Conservation (phyloP, 2,329 filamentous ascomycete species). For the Tolypocladium paradoxum region DNA sequence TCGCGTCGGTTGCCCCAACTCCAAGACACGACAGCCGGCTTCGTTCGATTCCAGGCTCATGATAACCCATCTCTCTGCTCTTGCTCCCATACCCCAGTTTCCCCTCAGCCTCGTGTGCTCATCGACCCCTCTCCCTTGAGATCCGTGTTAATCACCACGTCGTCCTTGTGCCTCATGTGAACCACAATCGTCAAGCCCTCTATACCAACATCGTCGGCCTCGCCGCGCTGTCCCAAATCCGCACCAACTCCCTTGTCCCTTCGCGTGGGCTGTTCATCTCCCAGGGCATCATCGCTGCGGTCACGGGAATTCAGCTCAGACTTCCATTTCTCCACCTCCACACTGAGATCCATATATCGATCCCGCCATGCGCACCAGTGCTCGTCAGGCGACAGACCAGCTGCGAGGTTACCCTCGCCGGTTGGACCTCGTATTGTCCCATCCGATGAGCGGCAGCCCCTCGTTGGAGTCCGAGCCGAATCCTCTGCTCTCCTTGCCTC, state of each 20-base stretch:
- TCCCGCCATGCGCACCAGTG: slow-evolving; percentile 33
- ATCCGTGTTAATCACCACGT: slow-evolving; percentile 41
- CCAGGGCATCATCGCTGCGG: slow-evolving; percentile 5
- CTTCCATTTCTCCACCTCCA: slow-evolving; percentile 30
- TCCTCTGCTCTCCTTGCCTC: background rate
- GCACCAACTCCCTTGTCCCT: slow-evolving; percentile 11
- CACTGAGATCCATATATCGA: slow-evolving; percentile 27
- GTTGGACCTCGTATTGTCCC: background rate
- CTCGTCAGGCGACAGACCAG: background rate
- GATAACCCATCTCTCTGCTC: background rate
- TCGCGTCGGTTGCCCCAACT: background rate
- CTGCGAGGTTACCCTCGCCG: background rate
- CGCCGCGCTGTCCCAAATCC: slow-evolving; percentile 10
- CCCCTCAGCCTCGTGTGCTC: background rate
- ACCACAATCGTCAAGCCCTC: slow-evolving; percentile 40
- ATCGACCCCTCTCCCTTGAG: slow-evolving; percentile 12
- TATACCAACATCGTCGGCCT: slow-evolving; percentile 26
- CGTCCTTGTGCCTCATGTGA: slow-evolving; percentile 37
- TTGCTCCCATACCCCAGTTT: background rate
- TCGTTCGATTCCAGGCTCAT: background rate
- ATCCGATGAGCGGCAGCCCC: background rate
- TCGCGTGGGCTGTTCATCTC: slow-evolving; percentile 3
- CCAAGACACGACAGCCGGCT: background rate
- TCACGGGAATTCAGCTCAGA: slow-evolving; percentile 21
- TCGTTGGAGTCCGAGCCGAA: slow-evolving; percentile 1